phyloP scores from a whole-genome alignment of 1,139 yeast genomes.

The Nakaseomyces delphensis region DNA sequence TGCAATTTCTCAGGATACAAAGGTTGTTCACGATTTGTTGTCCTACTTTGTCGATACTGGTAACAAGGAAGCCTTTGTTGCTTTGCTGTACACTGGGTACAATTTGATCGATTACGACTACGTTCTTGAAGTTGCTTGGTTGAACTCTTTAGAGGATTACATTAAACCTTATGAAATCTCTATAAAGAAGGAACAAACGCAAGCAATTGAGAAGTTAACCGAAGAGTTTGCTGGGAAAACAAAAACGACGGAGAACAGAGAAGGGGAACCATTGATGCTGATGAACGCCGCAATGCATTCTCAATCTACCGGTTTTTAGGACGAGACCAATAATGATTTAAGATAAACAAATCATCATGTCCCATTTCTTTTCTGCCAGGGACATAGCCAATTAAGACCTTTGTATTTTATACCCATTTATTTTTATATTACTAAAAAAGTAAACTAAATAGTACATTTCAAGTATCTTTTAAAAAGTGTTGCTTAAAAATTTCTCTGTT shows the following conservation, averaged over 20 bases:
- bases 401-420: neutral
- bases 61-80: conserved; percentile 91
- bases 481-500: too few species aligned
- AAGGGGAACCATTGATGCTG: conserved; percentile 50
- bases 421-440: neutral
- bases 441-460: neutral
- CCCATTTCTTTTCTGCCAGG: neutral
- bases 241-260: conserved; percentile 37
- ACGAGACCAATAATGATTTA: neutral
- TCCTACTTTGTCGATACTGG: conserved; percentile 95
- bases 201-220: conserved; percentile 54
- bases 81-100: conserved; percentile 79
- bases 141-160: conserved; percentile 70
- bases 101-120: conserved; percentile 72
- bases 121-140: conserved; percentile 86
- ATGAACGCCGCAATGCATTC: conserved; percentile 41
- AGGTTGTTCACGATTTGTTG: conserved; percentile 81
- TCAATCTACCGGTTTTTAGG: conserved; percentile 22
- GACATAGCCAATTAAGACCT: neutral
- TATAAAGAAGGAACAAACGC: conserved; percentile 66
- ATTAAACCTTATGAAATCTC: conserved; percentile 90
- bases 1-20: conserved; percentile 66
- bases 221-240: conserved; percentile 52
- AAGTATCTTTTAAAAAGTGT: too few species aligned
- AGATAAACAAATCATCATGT: neutral